These are phyloP conservation scores for Scleromitrula shiraiana DNA, from an alignment of 2,329 filamentous ascomycete genomes.

Conservation along the genomic window DNA sequence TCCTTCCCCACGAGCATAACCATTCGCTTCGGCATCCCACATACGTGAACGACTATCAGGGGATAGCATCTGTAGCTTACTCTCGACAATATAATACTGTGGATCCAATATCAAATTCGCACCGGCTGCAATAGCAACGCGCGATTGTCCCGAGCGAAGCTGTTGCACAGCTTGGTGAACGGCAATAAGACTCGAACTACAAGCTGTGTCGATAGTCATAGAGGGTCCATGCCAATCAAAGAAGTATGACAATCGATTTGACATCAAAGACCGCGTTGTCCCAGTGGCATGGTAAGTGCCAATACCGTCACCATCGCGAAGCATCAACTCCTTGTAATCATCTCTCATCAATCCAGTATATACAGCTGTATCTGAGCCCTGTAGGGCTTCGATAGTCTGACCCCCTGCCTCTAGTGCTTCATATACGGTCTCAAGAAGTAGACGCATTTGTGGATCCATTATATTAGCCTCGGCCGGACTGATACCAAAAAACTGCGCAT, in stretches of 20 bases:
- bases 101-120: slow-evolving; percentile 26
- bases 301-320: not conserved
- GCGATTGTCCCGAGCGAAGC: slow-evolving; percentile 37
- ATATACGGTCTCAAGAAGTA: not conserved
- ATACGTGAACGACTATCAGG: slow-evolving; percentile 28
- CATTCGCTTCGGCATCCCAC: slow-evolving; percentile 52
- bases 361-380: slow-evolving; percentile 24
- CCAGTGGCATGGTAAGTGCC: slow-evolving; percentile 19
- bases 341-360: slow-evolving; percentile 39
- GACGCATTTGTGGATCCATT: not conserved
- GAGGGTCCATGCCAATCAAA: slow-evolving; percentile 42
- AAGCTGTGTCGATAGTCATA: slow-evolving; percentile 50
- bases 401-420: slow-evolving; percentile 1
- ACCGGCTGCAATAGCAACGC: slow-evolving; percentile 25
- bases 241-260: slow-evolving; percentile 46
- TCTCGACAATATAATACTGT: not conserved
- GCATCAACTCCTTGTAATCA: not conserved
- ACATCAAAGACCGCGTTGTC: slow-evolving; percentile 33
- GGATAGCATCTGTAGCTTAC: slow-evolving; percentile 11
- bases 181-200: slow-evolving; percentile 45
- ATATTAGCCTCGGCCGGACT: not conserved
- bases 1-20: slow-evolving; percentile 57
- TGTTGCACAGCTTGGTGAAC: slow-evolving; percentile 45
- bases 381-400: not conserved
- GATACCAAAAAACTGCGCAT: slow-evolving; percentile 2